A percentile compares a stretch with the other conserved stretches of the same genome.
Conservation (phyloP, 768 basidiomycete species). For the Xanthoconium purpureum region DNA sequence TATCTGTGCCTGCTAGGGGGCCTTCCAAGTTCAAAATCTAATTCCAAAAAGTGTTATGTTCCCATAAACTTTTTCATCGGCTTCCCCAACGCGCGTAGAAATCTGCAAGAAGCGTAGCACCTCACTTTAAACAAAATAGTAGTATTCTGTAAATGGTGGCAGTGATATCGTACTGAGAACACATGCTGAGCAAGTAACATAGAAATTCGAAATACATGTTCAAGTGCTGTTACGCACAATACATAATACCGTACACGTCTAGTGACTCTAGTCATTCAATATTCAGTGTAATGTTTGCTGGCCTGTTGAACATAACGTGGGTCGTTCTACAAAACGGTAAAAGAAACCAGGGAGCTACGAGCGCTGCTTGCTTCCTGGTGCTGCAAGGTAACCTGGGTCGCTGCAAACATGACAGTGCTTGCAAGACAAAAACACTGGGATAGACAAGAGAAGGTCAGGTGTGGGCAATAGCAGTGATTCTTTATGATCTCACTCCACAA, state of each 20-base stretch:
- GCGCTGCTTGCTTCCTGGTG: not conserved
- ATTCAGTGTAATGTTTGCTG: not conserved
- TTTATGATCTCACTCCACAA: conserved; percentile 36
- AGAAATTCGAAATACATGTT: no score
- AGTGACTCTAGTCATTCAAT: not conserved
- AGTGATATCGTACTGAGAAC: no score
- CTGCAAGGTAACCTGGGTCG: conserved; percentile 7
- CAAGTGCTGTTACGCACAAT: no score
- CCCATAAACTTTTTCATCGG: no score
- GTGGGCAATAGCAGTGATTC: not conserved
- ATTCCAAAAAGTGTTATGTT: no score
- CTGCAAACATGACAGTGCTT: conserved; percentile 14
- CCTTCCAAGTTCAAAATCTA: not conserved
- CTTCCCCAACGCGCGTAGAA: no score
- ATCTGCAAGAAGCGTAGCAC: not conserved
- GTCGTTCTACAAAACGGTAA: not conserved
- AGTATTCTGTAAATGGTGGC: no score
- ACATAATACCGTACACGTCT: no score
- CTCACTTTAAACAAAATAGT: no score
- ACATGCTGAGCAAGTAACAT: not conserved
- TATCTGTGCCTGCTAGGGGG: no score
- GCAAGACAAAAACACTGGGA: conserved; percentile 17
- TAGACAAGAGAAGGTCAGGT: not conserved
- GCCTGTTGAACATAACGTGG: not conserved
- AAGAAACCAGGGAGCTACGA: not conserved